Conservation (phyloP, 768 basidiomycete species). For the Hygrocybe coccinea region DNA sequence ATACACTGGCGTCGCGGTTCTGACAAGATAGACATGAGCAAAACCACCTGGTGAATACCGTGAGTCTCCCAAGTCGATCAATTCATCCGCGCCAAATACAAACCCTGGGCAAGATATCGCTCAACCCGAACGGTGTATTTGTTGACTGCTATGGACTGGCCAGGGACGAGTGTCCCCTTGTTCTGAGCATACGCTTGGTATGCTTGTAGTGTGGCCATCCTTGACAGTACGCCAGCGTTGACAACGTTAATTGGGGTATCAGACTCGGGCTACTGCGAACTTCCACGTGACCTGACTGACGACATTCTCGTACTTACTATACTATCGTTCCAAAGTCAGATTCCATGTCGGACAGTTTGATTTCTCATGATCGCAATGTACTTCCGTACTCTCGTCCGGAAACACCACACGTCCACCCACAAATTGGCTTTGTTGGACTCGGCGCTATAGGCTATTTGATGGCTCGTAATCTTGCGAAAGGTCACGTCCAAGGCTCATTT, state of each 20-base stretch:
- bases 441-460: conserved; percentile 73
- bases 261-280: background rate
- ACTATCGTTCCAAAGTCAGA: background rate
- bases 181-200: conserved; percentile 47
- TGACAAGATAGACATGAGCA: conserved; percentile 95
- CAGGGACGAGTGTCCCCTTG: conserved; percentile 70
- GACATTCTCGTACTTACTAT: background rate
- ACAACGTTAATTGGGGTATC: background rate
- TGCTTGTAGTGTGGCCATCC: conserved; percentile 51
- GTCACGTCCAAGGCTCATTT: conserved; percentile 34
- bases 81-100: conserved; percentile 16
- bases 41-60: conserved; percentile 70
- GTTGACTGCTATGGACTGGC: conserved; percentile 86
- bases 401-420: conserved; percentile 37
- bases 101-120: conserved; percentile 92
- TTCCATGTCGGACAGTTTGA: background rate
- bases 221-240: conserved; percentile 8
- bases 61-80: conserved; percentile 5
- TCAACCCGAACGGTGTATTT: conserved; percentile 89
- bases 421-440: conserved; percentile 45
- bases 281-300: background rate
- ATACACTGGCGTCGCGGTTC: conserved; percentile 79
- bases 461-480: conserved; percentile 72
- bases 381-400: conserved; percentile 54
- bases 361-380: conserved; percentile 4